Conservation (phyloP, 345 rosid species). For the Dovyalis caffra region DNA sequence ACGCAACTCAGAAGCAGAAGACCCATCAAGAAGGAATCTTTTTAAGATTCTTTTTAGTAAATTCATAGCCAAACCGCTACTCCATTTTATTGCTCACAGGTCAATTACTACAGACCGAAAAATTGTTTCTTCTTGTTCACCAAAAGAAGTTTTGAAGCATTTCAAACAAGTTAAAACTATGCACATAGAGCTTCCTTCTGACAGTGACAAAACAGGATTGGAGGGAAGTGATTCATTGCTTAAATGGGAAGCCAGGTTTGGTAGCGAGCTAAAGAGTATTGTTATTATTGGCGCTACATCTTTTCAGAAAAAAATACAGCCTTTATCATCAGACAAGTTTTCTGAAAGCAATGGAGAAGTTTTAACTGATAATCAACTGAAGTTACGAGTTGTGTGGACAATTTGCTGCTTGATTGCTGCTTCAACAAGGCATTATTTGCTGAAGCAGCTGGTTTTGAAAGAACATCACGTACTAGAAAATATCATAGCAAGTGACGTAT, state of each 20-base stretch:
- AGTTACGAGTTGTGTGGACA: constrained; percentile 34
- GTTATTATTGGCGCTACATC: constrained; percentile 41
- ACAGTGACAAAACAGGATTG: constrained; percentile 13
- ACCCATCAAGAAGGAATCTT: background rate
- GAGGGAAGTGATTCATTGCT: constrained; percentile 22
- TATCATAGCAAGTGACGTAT: constrained; percentile 28
- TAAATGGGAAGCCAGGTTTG: constrained; percentile 49
- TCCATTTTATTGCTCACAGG: constrained; percentile 7
- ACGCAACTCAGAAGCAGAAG: background rate
- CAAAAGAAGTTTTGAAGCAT: constrained; percentile 18
- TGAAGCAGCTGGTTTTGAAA: constrained; percentile 28
- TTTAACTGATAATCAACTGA: constrained; percentile 32
- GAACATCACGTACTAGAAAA: constrained; percentile 24
- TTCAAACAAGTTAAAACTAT: constrained; percentile 32
- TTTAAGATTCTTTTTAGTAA: constrained; percentile 10
- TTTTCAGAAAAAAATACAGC: background rate
- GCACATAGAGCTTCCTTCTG: constrained; percentile 34
- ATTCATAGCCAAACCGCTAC: constrained; percentile 25
- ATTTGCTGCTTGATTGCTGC: constrained; percentile 40
- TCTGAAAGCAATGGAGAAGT: background rate
- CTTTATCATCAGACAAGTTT: background rate
- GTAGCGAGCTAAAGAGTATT: constrained; percentile 33
- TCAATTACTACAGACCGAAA: background rate
- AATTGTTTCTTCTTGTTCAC: constrained; percentile 1
- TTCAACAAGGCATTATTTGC: constrained; percentile 36